Conservation (phyloP, 768 basidiomycete species). For the Mycena venus region DNA sequence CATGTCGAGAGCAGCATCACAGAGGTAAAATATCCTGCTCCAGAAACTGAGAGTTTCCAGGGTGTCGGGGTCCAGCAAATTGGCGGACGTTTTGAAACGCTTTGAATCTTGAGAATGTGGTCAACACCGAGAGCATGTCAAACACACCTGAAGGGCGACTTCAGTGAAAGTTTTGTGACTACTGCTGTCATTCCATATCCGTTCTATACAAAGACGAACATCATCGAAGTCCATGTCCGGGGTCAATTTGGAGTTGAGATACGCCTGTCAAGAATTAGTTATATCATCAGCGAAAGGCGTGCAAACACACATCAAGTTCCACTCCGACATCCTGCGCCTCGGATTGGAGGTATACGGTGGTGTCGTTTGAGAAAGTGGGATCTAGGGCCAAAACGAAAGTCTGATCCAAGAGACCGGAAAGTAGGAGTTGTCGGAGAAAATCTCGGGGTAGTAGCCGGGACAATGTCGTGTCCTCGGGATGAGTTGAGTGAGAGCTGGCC, state of each 20-base stretch:
- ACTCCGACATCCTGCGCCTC: slow-evolving; percentile 74
- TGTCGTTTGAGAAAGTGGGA: slow-evolving; percentile 63
- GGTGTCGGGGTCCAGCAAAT: slow-evolving; percentile 73
- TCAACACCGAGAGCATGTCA: neutral
- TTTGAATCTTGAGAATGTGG: slow-evolving; percentile 44
- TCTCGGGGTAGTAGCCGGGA: slow-evolving; percentile 58
- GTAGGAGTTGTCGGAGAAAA: slow-evolving; percentile 68
- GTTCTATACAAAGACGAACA: slow-evolving; percentile 52
- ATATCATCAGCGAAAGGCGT: slow-evolving; percentile 9
- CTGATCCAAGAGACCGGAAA: slow-evolving; percentile 67
- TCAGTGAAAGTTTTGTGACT: slow-evolving; percentile 72
- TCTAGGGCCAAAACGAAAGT: slow-evolving; percentile 65
- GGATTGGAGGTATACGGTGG: slow-evolving; percentile 59
- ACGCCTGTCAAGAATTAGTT: slow-evolving; percentile 53
- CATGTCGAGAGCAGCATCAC: slow-evolving; percentile 74
- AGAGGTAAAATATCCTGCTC: slow-evolving; percentile 74
- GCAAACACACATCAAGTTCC: slow-evolving; percentile 66
- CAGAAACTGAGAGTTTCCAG: slow-evolving; percentile 79
- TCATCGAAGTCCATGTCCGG: slow-evolving; percentile 61
- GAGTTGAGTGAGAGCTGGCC: slow-evolving; percentile 37
- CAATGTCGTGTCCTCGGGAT: slow-evolving; percentile 45
- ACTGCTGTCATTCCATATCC: slow-evolving; percentile 67
- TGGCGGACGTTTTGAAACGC: slow-evolving; percentile 70
- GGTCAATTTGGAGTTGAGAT: slow-evolving; percentile 70
- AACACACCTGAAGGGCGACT: slow-evolving; percentile 68